Evolutionary conservation across 73 alveolate genomes (phyloP), one percentile per base, ranked within the genome.

Genomic region (Diophrys sp.): DNA sequence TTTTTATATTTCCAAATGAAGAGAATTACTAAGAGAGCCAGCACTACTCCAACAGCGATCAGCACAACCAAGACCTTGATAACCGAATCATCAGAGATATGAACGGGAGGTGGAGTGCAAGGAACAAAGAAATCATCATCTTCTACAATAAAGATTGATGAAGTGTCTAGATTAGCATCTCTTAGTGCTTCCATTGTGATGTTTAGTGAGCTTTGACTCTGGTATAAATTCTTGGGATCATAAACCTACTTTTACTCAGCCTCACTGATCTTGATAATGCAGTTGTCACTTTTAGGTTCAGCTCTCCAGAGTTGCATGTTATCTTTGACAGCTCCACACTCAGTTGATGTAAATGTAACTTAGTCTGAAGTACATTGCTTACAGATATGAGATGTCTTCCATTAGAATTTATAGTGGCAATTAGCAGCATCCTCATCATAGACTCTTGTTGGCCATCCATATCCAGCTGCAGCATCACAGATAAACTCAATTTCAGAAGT

Each of bases 361-460:
- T 44, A 18, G 5, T 44, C 18, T 11, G 62, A 44, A 18, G 62
- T 44, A 44, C 62, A 44, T 44, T 44, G 62, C 18, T 44, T 44
- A 44, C 62, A 44, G 62, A 44, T 44, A 44, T 44, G 62, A 44
- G 62, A 44, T 11, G 62, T 44, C 62, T 44, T 44, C 62, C 62
- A 44, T 44, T 44, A 5, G 18, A 44, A 44, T 44, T 44, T 44
- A 44, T 44, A 44, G 18, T 44, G 62, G 62, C 62, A 44, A 11
- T 44, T 44, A 11, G 5, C 62, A 11, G n/a, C 62, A 11, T 44
- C 62, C 18, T 44, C 62, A 44, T 5, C 5, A n/a, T n/a, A n/a
- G 5, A 18, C 18, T 44, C 62, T 44, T 5, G 18, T 18, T 44
- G 62, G 62, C 62, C 62, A 44, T 44, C 62, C 62, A 44, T 44